Evolutionary conservation across 768 basidiomycete species (phyloP).

Genomic region (Hortiboletus flavorubellus): DNA sequence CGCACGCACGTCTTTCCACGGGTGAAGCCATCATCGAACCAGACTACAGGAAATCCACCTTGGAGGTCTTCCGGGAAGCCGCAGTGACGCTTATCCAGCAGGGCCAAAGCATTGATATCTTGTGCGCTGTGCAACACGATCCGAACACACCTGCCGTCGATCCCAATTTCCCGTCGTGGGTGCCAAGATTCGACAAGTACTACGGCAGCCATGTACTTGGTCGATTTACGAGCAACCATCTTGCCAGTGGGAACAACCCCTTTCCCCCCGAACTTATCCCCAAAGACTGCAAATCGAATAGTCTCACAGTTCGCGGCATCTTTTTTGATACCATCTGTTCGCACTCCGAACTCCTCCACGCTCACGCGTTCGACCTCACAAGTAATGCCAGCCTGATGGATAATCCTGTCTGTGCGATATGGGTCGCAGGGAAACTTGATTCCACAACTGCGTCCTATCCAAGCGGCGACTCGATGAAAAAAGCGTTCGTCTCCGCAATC

Average conservation of each 20-base stretch:
- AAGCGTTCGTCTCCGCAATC: conserved; percentile 1
- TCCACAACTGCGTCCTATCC: background rate
- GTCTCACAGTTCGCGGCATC: conserved; percentile 1
- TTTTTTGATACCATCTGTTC: background rate
- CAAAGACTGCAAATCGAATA: background rate
- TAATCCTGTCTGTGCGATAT: background rate
- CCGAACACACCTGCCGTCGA: background rate
- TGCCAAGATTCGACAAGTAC: conserved; percentile 5
- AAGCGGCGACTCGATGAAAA: background rate
- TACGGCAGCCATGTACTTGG: conserved; percentile 1
- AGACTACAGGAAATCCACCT: conserved; percentile 1
- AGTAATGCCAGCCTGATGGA: background rate
- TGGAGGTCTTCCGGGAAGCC: conserved; percentile 3
- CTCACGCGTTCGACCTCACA: background rate
- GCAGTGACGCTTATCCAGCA: background rate
- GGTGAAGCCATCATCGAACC: background rate
- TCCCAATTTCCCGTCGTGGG: conserved; percentile 5
- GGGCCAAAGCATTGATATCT: conserved; percentile 2
- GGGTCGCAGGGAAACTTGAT: background rate
- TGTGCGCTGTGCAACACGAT: background rate
- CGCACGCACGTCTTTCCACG: background rate
- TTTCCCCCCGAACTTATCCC: background rate
- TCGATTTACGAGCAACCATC: conserved; percentile 1
- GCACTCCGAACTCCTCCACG: background rate
- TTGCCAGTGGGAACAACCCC: background rate